Evolutionary conservation across 345 rosid genomes (phyloP).

Genomic region (Corymbia maculata): DNA sequence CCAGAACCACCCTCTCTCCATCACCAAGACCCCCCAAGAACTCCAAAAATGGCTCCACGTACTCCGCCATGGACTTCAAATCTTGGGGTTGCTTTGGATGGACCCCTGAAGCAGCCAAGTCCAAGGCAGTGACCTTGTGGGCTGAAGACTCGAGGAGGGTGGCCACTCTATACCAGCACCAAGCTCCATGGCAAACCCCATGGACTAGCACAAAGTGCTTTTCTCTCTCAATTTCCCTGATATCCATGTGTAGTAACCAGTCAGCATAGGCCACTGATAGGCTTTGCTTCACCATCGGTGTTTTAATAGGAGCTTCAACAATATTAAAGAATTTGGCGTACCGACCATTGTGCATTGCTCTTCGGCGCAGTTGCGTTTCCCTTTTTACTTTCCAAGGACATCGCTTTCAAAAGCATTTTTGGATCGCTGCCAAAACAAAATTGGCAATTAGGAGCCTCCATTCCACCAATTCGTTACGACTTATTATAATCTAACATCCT

Average conservation of each 20-base stretch:
- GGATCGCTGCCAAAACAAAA: background rate
- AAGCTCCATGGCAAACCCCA: conserved; percentile 20
- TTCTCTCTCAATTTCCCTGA: background rate
- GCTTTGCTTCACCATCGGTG: background rate
- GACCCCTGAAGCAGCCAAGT: conserved; percentile 16
- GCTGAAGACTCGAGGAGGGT: conserved; percentile 9
- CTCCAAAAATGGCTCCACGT: conserved; percentile 19
- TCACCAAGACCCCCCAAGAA: conserved; percentile 15
- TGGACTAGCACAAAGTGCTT: conserved; percentile 9
- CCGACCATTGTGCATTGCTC: background rate
- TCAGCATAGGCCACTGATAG: background rate
- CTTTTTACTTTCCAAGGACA: background rate
- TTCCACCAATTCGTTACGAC: background rate
- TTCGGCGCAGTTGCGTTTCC: background rate
- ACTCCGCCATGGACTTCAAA: conserved; percentile 9
- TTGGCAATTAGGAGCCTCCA: background rate
- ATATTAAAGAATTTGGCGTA: background rate
- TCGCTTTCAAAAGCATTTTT: background rate
- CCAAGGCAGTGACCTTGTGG: conserved; percentile 13
- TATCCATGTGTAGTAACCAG: background rate
- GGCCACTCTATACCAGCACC: conserved; percentile 27
- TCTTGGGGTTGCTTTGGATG: conserved; percentile 16
- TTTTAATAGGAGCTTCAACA: background rate
- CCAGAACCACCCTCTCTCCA: conserved; percentile 25
- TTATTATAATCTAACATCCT: background rate